A percentile compares a stretch with the other conserved stretches of the same genome.
Conservation (phyloP, 805 yeast species). For the Spathaspora passalidarum region DNA sequence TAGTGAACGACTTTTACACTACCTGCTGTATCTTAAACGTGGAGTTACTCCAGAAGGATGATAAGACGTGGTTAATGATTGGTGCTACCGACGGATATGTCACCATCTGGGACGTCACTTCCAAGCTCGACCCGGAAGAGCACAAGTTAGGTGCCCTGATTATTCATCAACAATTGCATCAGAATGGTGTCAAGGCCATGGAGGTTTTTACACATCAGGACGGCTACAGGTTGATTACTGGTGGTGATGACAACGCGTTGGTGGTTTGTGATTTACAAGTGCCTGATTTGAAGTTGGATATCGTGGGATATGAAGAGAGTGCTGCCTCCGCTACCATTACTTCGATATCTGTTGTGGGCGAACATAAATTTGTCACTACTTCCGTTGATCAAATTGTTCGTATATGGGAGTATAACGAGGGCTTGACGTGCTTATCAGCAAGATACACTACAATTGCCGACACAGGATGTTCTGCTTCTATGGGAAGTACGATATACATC, state of each 20-base stretch:
- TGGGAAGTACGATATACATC: conserved; percentile 40
- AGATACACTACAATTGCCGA: conserved; percentile 84
- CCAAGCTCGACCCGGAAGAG: conserved; percentile 14
- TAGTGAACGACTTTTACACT: conserved; percentile 53
- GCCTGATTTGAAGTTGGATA: conserved; percentile 18
- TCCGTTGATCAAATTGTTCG: conserved; percentile 83
- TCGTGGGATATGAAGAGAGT: conserved; percentile 33
- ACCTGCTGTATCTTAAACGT: conserved; percentile 76
- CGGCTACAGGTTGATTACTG: conserved; percentile 51
- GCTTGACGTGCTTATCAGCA: conserved; percentile 29
- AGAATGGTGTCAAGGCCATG: conserved; percentile 78
- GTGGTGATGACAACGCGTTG: conserved; percentile 91
- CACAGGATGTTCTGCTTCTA: conserved; percentile 60
- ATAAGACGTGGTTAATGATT: conserved; percentile 38
- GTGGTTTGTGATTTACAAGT: conserved; percentile 20
- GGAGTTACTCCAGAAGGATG: conserved; percentile 35
- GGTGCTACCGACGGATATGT: conserved; percentile 86
- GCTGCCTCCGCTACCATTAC: conserved; percentile 93
- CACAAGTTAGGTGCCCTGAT: conserved; percentile 16
- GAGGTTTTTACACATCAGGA: conserved; percentile 13
- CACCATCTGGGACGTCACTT: conserved; percentile 55
- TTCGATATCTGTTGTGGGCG: conserved; percentile 41
- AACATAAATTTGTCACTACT: conserved; percentile 47
- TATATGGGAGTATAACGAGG: conserved; percentile 50
- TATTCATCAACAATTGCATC: conserved; percentile 61